Evolutionary conservation across 1,284 basidiomycete species (phyloP), one percentile per base, ranked within the genome.

Genomic region (Kalmanozyma brasiliensis): DNA sequence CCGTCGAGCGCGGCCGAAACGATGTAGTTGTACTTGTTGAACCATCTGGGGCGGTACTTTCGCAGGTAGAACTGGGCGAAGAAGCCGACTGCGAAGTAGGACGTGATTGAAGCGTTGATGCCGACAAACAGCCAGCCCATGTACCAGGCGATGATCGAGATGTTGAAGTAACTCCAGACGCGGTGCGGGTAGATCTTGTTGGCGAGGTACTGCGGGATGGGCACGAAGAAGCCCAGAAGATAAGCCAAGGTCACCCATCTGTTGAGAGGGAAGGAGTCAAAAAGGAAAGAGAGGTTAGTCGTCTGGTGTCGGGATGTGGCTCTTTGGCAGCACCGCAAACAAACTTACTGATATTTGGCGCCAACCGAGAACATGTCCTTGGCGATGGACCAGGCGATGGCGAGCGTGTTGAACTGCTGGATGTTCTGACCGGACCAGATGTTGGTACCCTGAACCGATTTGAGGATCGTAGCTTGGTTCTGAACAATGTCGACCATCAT

Each of bases 11-110:
- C 89, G 33, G 88, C 89, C 10, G 87, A 87, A 2, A 90, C 82
- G 56, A 90, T 85, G 76, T 88, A 90, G 82, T 89, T 90, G 82
- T 89, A 89, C 77, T 88, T 87, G 77, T 85, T 84, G 84, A 64
- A 69, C 46, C 49, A 58, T 22, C 29, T 40, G 8, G 66, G 66
- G 36, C 56, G 48, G 43, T 56, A 60, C 35, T 42, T 64, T 34
- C 69, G 51, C n/a, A 73, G 51, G 48, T 53, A 69, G 41, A 46
- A 69, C 46, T 73, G 69, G 19, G 52, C 47, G 37, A 49, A 41
- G 45, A 73, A 51, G 42, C 65, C 69, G 13, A 69, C 26, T 17
- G 64, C 17, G 22, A 73, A 57, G 45, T 60, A 58, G 26, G 52
- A 53, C 8, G 45, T 32, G 43, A 69, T 68, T 16, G 49, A 52